Conservation (phyloP, 2,329 filamentous ascomycete genomes). For the Calonectria multiphialidica region DNA sequence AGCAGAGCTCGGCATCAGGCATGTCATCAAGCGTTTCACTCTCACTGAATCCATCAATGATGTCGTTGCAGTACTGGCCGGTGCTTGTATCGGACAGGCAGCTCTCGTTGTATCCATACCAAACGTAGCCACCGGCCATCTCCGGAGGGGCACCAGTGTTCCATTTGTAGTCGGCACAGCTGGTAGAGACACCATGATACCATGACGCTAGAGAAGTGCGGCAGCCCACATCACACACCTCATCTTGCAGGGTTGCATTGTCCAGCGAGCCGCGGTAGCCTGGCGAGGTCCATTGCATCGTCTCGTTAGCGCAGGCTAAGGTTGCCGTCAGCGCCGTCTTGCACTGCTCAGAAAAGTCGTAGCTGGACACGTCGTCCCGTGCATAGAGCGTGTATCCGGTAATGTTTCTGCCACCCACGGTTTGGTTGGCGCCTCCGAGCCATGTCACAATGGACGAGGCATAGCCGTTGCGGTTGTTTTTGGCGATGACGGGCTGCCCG, state of each 20-base stretch:
- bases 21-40: neutral
- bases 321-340: neutral
- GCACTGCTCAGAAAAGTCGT: neutral
- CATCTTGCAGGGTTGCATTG: neutral
- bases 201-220: neutral
- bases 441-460: neutral
- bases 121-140: neutral
- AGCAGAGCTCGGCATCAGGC: slow-evolving; percentile 27
- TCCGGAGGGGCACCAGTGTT: neutral
- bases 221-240: neutral
- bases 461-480: neutral
- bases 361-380: neutral
- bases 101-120: neutral
- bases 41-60: neutral
- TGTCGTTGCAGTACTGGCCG: neutral
- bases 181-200: neutral
- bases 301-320: neutral
- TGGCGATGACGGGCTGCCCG: neutral
- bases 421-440: neutral
- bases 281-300: neutral
- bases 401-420: neutral
- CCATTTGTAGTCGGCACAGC: neutral
- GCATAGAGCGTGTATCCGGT: neutral
- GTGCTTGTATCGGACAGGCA: neutral
- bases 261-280: neutral